Conservation (phyloP, 164 flowering plant genomes). For the Saururus chinensis region DNA sequence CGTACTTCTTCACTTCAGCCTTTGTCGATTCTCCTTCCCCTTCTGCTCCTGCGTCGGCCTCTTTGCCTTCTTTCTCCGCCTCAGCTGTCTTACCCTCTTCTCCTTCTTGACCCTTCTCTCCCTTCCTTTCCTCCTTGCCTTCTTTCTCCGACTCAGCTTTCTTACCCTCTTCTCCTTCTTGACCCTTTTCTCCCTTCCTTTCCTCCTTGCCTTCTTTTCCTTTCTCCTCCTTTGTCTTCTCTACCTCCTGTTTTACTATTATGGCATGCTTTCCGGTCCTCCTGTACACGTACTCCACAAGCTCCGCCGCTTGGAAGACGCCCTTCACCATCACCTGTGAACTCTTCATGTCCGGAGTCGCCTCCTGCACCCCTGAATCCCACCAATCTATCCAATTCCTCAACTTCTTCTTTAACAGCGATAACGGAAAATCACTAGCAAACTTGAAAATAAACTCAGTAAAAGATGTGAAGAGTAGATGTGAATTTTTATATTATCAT, state of each 20-base stretch:
- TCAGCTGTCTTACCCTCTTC: conserved; percentile 13
- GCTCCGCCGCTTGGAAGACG: conserved; percentile 46
- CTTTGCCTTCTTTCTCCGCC: conserved; percentile 8
- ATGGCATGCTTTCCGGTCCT: conserved; percentile 64
- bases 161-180: conserved; percentile 19
- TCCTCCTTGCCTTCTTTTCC: conserved; percentile 11
- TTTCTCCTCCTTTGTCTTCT: conserved; percentile 30
- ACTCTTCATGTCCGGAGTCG: conserved; percentile 62
- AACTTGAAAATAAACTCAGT: too few species aligned
- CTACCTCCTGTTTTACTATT: conserved; percentile 54
- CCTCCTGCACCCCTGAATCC: conserved; percentile 66
- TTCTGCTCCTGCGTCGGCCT: conserved; percentile 5
- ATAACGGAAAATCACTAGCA: too few species aligned
- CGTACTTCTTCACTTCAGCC: conserved; percentile 4
- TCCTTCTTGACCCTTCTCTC: conserved; percentile 17
- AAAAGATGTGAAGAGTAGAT: neutral
- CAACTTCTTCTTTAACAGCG: too few species aligned
- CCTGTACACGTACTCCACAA: conserved; percentile 67
- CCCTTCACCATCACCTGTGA: conserved; percentile 74
- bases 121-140: conserved; percentile 14
- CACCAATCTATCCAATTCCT: neutral
- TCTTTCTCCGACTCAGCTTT: conserved; percentile 10
- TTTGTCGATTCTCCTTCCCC: conserved; percentile 4
- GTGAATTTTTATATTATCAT: neutral
- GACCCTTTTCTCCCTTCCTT: conserved; percentile 12